Percentiles rank a stretch among this genome's conserved stretches.
Conservation (phyloP, 257 asterid genomes). For the Solanum chaucha region DNA sequence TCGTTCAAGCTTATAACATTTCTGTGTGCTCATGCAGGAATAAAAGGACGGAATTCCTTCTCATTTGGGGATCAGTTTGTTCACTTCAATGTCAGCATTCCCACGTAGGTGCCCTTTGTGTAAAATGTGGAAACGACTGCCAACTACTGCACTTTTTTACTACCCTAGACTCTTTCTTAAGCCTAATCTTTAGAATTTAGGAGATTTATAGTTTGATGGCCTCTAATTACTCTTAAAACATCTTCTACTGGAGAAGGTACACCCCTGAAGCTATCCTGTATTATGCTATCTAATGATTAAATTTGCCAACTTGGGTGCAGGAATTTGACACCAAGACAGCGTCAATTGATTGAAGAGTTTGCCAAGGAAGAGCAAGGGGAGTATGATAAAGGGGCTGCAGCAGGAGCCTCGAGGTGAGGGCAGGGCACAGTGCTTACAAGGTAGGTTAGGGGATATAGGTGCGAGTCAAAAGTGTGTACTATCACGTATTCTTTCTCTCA, state of each 20-base stretch:
- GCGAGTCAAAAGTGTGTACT: no score
- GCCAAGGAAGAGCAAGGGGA: conserved; percentile 61
- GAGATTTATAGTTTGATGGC: background rate
- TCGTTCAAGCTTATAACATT: background rate
- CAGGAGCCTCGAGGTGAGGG: conserved; percentile 56
- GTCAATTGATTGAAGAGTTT: conserved; percentile 62
- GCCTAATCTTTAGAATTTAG: background rate
- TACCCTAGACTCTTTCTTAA: background rate
- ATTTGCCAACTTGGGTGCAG: conserved; percentile 20
- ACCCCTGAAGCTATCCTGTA: background rate
- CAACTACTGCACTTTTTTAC: background rate
- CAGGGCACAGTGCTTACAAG: background rate
- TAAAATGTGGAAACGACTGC: background rate
- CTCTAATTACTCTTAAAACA: background rate
- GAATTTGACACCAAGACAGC: conserved; percentile 59
- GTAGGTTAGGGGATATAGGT: no score
- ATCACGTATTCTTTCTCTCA: no score
- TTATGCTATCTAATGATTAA: background rate
- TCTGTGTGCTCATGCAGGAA: conserved; percentile 41
- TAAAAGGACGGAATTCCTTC: conserved; percentile 60
- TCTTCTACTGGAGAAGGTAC: background rate
- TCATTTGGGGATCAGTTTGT: conserved; percentile 80
- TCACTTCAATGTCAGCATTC: conserved; percentile 89
- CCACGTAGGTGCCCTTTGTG: conserved; percentile 44
- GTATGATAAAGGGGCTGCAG: conserved; percentile 45